Conservation (phyloP, 495 filamentous ascomycete genomes). For the Poronia punctata region DNA sequence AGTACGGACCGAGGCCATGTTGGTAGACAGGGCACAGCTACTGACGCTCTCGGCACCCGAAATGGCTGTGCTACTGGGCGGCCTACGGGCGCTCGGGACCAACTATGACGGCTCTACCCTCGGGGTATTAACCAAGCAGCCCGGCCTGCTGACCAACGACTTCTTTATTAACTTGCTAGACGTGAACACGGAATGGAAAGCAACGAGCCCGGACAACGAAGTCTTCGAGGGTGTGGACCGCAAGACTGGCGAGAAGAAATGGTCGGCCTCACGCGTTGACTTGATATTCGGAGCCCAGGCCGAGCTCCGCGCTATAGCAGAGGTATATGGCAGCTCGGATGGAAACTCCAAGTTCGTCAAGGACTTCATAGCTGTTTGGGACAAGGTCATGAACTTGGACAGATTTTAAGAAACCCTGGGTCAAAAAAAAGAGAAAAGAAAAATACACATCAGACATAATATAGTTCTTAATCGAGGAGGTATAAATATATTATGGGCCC, state of each 20-base stretch:
- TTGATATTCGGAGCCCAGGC: slow-evolving; percentile 64
- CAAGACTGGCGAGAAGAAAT: slow-evolving; percentile 60
- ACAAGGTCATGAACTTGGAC: slow-evolving; percentile 65
- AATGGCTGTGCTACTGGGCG: slow-evolving; percentile 59
- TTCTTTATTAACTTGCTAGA: slow-evolving; percentile 72
- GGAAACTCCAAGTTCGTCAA: slow-evolving; percentile 48
- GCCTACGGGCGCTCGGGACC: slow-evolving; percentile 55
- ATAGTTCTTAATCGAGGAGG: slow-evolving; percentile 13
- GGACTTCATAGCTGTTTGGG: slow-evolving; percentile 65
- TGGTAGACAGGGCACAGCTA: slow-evolving; percentile 60
- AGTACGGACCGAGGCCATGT: slow-evolving; percentile 55
- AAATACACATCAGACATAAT: neutral
- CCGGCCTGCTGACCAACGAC: slow-evolving; percentile 64
- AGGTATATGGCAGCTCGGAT: slow-evolving; percentile 51
- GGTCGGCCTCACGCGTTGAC: slow-evolving; percentile 60
- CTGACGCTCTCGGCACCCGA: slow-evolving; percentile 62
- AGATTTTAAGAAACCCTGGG: slow-evolving; percentile 47
- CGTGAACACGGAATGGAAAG: slow-evolving; percentile 55
- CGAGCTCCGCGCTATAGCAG: slow-evolving; percentile 60
- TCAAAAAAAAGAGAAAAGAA: neutral
- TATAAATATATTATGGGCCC: slow-evolving; percentile 9
- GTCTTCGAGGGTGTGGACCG: slow-evolving; percentile 57
- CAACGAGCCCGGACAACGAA: slow-evolving; percentile 39
- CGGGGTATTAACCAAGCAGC: slow-evolving; percentile 56
- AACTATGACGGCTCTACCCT: slow-evolving; percentile 58